phyloP scores from a whole-genome alignment of 73 alveolate genomes.

The Tetrahymena borealis region DNA sequence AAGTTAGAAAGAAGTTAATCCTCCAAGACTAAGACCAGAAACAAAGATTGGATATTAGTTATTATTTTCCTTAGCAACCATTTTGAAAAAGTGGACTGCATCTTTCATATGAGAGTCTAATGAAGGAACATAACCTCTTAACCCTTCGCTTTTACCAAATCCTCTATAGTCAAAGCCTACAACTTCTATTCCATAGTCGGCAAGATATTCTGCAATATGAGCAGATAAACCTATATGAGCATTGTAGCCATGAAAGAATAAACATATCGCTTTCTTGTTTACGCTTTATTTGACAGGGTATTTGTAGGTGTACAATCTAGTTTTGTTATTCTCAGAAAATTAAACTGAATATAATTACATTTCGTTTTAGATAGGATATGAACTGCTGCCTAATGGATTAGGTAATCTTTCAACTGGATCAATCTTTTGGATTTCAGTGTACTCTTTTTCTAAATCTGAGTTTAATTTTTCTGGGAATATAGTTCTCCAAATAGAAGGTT shows the following conservation, averaged over 20 bases:
- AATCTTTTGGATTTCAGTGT: not conserved
- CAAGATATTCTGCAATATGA: not conserved
- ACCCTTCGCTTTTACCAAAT: not conserved
- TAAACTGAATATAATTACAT: not conserved
- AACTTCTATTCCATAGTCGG: not conserved
- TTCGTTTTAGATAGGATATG: not conserved
- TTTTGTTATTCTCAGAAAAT: not conserved
- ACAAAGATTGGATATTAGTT: not conserved
- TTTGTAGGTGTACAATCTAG: not conserved
- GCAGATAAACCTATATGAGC: not conserved
- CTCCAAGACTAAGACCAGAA: not conserved
- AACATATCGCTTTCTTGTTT: not conserved
- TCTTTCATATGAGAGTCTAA: not conserved
- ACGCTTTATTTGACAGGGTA: not conserved
- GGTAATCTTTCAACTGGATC: not conserved
- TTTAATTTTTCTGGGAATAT: not conserved
- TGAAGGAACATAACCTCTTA: not conserved
- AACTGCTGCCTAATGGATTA: not conserved
- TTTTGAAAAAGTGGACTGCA: not conserved
- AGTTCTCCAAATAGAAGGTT: not conserved
- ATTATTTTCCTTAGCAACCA: not conserved
- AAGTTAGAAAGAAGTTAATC: not conserved
- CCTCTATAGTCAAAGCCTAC: not conserved
- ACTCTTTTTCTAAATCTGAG: not conserved
- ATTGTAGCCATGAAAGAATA: not conserved